Evolutionary conservation across 116 monocot species (phyloP).

Genomic region (Trichopus zeylanicus): DNA sequence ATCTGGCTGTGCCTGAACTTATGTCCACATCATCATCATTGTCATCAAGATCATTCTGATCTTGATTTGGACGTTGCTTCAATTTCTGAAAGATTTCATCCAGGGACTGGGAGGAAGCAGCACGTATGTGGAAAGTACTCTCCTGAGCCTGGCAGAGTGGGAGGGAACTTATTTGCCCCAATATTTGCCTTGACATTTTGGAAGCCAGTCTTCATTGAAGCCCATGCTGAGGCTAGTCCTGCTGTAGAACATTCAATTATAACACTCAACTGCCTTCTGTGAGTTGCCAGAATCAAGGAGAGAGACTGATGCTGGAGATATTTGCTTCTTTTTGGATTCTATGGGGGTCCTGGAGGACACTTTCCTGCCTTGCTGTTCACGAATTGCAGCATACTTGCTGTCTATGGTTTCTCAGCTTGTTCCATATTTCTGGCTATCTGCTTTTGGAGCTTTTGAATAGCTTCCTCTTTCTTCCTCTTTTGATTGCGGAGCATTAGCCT

Average conservation of each 20-base stretch:
- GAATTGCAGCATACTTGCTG: conserved; percentile 54
- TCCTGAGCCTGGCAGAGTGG: conserved; percentile 46
- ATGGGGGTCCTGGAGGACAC: conserved; percentile 12
- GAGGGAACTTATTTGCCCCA: conserved; percentile 56
- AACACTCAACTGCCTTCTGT: conserved; percentile 17
- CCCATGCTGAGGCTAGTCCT: conserved; percentile 66
- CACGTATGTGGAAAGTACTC: conserved; percentile 6
- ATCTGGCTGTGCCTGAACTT: conserved; percentile 7
- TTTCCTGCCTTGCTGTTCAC: conserved; percentile 37
- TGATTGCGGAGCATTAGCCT: conserved; percentile 8
- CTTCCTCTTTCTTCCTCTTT: conserved; percentile 24
- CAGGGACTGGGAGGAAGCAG: conserved; percentile 64
- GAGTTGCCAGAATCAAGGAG: conserved; percentile 29
- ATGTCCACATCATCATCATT: conserved; percentile 21
- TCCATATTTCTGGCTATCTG: conserved; percentile 24
- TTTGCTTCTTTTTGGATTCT: conserved; percentile 23
- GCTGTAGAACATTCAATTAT: conserved; percentile 10
- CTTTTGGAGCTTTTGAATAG: conserved; percentile 31
- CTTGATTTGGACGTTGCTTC: conserved; percentile 38
- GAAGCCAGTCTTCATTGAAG: conserved; percentile 70
- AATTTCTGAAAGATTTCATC: conserved; percentile 87
- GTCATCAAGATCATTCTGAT: conserved; percentile 27
- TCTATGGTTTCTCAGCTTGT: conserved; percentile 41
- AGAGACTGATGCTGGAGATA: conserved; percentile 52
- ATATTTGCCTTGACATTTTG: conserved; percentile 71